Conservation (phyloP, 805 yeast species). For the Pichia pseudocactophila region DNA sequence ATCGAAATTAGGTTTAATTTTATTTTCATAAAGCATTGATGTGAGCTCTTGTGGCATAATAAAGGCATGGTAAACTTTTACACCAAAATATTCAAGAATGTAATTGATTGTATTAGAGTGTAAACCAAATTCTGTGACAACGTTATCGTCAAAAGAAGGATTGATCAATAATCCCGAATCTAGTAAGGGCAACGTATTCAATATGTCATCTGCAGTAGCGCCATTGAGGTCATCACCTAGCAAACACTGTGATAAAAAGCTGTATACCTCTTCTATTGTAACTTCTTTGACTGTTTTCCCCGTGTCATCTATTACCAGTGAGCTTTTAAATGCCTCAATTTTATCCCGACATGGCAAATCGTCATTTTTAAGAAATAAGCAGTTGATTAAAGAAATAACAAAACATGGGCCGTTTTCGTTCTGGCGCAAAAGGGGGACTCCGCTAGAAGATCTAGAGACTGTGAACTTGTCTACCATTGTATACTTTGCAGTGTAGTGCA, state of each 20-base stretch:
- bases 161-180: conserved; percentile 67
- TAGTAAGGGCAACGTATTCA: conserved; percentile 7
- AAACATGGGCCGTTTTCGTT: conserved; percentile 87
- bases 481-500: too few relatives aligned
- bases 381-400: conserved; percentile 62
- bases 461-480: neutral
- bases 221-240: neutral
- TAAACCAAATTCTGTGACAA: conserved; percentile 17
- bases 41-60: conserved; percentile 7
- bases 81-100: conserved; percentile 18
- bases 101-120: conserved; percentile 15
- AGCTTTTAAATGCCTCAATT: neutral
- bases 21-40: neutral
- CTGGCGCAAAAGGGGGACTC: conserved; percentile 49
- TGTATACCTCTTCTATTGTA: neutral
- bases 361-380: conserved; percentile 34
- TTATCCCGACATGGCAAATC: neutral
- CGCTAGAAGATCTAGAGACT: neutral
- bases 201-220: neutral
- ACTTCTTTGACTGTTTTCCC: neutral
- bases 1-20: conserved; percentile 17
- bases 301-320: neutral
- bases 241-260: neutral
- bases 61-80: conserved; percentile 71
- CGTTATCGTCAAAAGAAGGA: conserved; percentile 47